Base-by-base conservation (phyloP, 202 grass and related monocot species). In the Zoysia matrella region DNA sequence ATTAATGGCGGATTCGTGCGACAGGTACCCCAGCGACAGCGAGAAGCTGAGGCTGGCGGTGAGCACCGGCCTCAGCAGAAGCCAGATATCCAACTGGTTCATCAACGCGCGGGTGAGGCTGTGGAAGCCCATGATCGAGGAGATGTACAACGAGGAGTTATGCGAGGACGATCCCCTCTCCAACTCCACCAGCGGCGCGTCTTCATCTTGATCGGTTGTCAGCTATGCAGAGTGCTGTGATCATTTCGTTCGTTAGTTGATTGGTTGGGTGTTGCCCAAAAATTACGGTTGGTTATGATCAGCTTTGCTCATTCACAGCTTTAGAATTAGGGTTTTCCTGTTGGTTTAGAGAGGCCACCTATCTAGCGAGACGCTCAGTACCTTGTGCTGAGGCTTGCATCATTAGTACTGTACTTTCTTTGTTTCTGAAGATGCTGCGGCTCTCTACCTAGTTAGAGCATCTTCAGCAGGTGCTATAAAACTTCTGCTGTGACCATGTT, bases 41-140 rank as follows among this genome's bases (percentile, higher is more conserved):
- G 87, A 98, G 90, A 98, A 98, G 83, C 89, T 95, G 10, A 83
- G 87, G 82, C 92, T 98, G 85, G 92, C 90, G 2, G 85, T 93
- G 56, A 84, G 75, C 67, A 95, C 95, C 22, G 95, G 95, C 1
- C 62, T 98, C 72, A 95, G 88, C 77, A 83, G 90, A 78, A 88
- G 80, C 75, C 95, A 97, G 91, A 88, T 94, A 74, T 88, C 91
- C 4, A 88, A 94, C 80, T 94, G 91, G 91, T 94, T 94, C 83
- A 93, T 90, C 79, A 90, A 93, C 77, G 91, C 91, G 11, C 82
- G 91, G n/a, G 88, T 86, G 44, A 71, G 91, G 53, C 86, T 94
- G 73, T 94, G 91, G 91, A 94, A 94, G 83, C 91, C 88, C 16
- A 94, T 91, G 91, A 63, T 94, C 47, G 88, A 94, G 76, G 91